phyloP scores from a whole-genome alignment of 768 basidiomycete species.

The Suillus cothurnatus region DNA sequence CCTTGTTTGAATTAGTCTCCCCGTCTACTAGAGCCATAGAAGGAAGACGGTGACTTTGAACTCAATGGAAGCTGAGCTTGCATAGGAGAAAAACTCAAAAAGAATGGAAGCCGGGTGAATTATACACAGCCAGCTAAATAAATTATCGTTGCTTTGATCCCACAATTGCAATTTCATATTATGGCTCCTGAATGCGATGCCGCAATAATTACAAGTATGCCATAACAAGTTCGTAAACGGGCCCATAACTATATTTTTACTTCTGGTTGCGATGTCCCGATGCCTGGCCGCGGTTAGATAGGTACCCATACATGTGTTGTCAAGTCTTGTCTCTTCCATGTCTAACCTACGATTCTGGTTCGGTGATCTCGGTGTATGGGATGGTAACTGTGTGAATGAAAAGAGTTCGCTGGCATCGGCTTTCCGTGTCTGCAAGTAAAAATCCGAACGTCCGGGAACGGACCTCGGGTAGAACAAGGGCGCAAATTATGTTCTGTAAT shows the following conservation, averaged over 20 bases:
- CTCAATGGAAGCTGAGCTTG: background rate
- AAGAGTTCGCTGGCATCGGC: background rate
- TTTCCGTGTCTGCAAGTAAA: background rate
- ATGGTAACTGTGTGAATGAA: background rate
- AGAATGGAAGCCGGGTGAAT: background rate
- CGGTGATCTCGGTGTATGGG: slow-evolving; percentile 6
- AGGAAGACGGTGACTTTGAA: background rate
- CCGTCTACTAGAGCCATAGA: background rate
- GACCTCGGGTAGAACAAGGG: slow-evolving; percentile 1
- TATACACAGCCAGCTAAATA: background rate
- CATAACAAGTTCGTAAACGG: slow-evolving; percentile 17
- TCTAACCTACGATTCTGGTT: background rate
- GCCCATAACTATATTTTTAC: background rate
- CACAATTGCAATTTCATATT: background rate
- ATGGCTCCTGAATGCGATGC: slow-evolving; percentile 17
- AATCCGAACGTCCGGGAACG: background rate
- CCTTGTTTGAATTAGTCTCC: background rate
- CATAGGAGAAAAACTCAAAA: background rate
- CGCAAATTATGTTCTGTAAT: background rate
- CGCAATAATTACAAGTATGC: slow-evolving; percentile 28
- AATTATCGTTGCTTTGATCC: background rate
- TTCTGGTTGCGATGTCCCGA: background rate
- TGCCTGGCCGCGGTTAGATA: background rate
- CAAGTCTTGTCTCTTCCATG: background rate
- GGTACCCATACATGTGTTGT: background rate